Conservation (phyloP, 331 rosid genomes). For the Telfairia occidentalis region DNA sequence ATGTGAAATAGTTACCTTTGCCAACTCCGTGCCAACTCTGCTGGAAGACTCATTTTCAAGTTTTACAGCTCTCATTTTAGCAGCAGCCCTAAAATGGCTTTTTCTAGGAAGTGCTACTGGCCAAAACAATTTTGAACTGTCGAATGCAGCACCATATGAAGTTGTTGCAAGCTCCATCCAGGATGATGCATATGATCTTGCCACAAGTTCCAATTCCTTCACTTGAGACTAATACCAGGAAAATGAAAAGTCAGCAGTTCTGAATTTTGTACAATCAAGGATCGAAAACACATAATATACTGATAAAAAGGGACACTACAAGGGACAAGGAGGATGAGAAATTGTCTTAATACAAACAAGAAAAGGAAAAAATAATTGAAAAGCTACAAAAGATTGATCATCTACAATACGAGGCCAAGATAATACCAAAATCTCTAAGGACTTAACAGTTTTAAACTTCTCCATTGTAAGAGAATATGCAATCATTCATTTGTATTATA, state of each 20-base stretch:
- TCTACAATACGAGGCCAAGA: neutral
- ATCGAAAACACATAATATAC: neutral
- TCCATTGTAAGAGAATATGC: neutral
- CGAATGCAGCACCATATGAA: conserved; percentile 75
- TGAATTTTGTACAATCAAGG: neutral
- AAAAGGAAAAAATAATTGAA: neutral
- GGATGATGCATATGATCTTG: conserved; percentile 44
- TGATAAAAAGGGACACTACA: neutral
- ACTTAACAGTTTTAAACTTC: neutral
- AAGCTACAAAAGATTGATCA: neutral
- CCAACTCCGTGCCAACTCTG: conserved; percentile 41
- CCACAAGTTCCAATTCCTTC: conserved; percentile 63
- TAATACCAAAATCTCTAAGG: neutral
- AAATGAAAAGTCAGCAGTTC: neutral
- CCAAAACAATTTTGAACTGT: conserved; percentile 89
- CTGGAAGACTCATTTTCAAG: conserved; percentile 57
- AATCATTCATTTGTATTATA: neutral
- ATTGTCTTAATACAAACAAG: neutral
- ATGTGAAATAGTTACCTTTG: conserved; percentile 31
- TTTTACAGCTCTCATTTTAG: conserved; percentile 91
- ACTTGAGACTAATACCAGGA: conserved; percentile 42
- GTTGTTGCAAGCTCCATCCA: conserved; percentile 92
- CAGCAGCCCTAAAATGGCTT: conserved; percentile 93
- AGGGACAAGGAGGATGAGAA: neutral
- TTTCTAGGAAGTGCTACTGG: conserved; percentile 82